A percentile compares a stretch with the other conserved stretches of the same genome.
Conservation (phyloP, 129 eudicot species). For the Escallonia herrerae region DNA sequence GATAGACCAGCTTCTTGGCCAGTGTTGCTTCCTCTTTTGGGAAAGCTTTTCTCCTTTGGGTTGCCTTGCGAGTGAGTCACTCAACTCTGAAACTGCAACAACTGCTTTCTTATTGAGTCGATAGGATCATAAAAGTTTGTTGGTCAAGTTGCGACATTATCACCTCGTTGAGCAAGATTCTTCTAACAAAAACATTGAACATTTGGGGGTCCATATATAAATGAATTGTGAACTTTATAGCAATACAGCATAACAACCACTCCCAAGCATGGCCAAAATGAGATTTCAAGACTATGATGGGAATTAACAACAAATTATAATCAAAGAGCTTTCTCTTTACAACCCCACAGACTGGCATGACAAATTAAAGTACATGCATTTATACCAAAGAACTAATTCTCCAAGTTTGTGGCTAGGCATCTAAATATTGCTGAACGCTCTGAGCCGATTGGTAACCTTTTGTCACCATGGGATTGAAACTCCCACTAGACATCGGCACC, state of each 20-base stretch:
- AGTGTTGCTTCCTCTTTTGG: too few species aligned
- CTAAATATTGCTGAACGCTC: constrained; percentile 15
- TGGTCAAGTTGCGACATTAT: not conserved
- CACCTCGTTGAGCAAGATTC: not conserved
- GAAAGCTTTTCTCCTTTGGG: too few species aligned
- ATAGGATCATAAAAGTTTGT: not conserved
- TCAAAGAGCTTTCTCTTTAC: too few species aligned
- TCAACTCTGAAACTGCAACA: not conserved
- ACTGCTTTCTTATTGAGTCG: not conserved
- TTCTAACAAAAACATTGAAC: not conserved
- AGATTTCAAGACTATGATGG: not conserved
- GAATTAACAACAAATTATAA: too few species aligned
- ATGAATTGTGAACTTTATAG: not conserved
- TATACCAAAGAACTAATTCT: not conserved
- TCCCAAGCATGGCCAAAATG: not conserved
- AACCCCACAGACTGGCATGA: too few species aligned
- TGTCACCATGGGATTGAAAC: not conserved
- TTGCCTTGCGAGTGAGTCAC: not conserved
- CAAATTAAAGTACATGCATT: not conserved
- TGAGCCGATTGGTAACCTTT: constrained; percentile 1
- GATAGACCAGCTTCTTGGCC: too few species aligned
- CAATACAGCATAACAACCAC: not conserved
- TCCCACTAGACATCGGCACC: constrained; percentile 36
- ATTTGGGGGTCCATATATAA: too few species aligned
- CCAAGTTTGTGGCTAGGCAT: not conserved